Percentiles rank a stretch among this genome's conserved stretches.
Evolutionary conservation across 2,329 filamentous ascomycete species (phyloP).

Genomic region (Cladosporium colombiae): DNA sequence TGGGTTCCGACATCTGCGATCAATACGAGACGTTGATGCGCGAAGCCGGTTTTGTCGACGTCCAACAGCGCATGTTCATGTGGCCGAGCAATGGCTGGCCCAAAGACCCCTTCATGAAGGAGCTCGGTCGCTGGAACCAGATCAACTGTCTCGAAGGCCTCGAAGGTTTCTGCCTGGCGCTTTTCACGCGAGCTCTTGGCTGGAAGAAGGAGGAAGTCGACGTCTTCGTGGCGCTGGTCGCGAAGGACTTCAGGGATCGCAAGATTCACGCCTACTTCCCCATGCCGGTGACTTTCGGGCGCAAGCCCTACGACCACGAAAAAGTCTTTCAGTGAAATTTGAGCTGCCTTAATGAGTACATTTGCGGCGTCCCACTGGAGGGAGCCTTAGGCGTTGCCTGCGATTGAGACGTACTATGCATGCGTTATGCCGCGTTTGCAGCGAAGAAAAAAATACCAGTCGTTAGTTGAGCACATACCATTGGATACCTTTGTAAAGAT

Average conservation of each 20-base stretch:
- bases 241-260: conserved; percentile 37
- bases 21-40: conserved; percentile 43
- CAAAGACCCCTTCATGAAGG: conserved; percentile 52
- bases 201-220: conserved; percentile 49
- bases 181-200: conserved; percentile 44
- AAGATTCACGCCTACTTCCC: conserved; percentile 42
- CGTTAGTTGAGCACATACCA: background rate
- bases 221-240: conserved; percentile 41
- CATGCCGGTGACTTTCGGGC: conserved; percentile 40
- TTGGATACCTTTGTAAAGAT: background rate
- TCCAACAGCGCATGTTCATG: conserved; percentile 43
- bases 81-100: conserved; percentile 50
- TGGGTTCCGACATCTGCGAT: conserved; percentile 41
- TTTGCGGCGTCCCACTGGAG: background rate
- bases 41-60: conserved; percentile 47
- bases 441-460: conserved; percentile 2
- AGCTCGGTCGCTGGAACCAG: conserved; percentile 50
- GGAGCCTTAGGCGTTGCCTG: background rate
- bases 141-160: conserved; percentile 45
- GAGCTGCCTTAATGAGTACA: background rate
- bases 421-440: background rate
- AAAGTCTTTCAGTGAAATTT: conserved; percentile 13
- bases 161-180: conserved; percentile 45
- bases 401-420: background rate
- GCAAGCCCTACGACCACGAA: conserved; percentile 31